A percentile compares a stretch with the other conserved stretches of the same genome.
Evolutionary conservation across 805 yeast species (phyloP).

Genomic region (Lachancea lanzarotensis): DNA sequence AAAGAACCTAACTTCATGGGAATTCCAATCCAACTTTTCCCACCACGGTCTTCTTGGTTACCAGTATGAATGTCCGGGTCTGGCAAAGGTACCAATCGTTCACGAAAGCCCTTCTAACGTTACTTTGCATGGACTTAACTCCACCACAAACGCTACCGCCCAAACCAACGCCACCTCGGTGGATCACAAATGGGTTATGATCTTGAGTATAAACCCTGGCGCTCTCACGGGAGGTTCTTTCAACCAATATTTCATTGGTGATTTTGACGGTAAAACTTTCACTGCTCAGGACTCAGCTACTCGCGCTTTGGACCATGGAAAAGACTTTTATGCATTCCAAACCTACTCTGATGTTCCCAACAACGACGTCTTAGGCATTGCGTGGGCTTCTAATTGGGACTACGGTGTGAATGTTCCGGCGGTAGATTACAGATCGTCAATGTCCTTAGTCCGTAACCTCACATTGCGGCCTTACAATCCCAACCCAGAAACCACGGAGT

Average conservation of each 20-base stretch:
- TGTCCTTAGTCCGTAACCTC: conserved; percentile 32
- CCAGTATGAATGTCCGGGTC: conserved; percentile 40
- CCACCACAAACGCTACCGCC: conserved; percentile 6
- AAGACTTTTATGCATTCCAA: conserved; percentile 38
- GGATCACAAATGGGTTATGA: conserved; percentile 34
- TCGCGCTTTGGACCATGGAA: conserved; percentile 32
- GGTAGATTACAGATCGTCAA: conserved; percentile 32
- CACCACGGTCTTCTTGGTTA: conserved; percentile 29
- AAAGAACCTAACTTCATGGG: conserved; percentile 26
- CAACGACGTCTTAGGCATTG: conserved; percentile 31
- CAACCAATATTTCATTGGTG: conserved; percentile 38
- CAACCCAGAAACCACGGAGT: conserved; percentile 21
- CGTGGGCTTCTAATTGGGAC: conserved; percentile 42
- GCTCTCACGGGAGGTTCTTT: conserved; percentile 37
- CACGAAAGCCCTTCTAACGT: conserved; percentile 1
- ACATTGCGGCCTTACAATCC: conserved; percentile 22
- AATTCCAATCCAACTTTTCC: conserved; percentile 24
- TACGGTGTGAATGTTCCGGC: conserved; percentile 35
- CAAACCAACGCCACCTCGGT: conserved; percentile 1
- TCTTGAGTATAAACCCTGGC: conserved; percentile 39
- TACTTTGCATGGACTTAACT: background rate
- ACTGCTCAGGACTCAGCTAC: conserved; percentile 27
- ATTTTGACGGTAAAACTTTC: conserved; percentile 36
- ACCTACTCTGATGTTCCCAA: conserved; percentile 28
- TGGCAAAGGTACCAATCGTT: conserved; percentile 29